phyloP scores from a whole-genome alignment of 176 grass and related monocot genomes.

The Zoysia pacifica region DNA sequence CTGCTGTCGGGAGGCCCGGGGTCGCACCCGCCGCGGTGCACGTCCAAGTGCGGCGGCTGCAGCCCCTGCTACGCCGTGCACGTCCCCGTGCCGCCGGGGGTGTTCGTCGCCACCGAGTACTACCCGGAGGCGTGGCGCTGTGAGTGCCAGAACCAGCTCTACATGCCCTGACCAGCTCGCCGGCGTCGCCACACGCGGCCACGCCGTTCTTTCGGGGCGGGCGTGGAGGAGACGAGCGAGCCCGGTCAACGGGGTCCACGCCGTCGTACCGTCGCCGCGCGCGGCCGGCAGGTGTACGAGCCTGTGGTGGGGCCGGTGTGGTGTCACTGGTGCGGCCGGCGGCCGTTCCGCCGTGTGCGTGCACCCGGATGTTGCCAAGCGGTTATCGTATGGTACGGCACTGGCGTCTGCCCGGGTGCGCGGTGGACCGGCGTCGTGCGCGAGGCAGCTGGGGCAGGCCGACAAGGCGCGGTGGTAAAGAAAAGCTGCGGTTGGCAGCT shows the following conservation, averaged over 20 bases:
- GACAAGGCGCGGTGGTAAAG: slow-evolving; percentile 5
- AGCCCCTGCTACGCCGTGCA: slow-evolving; percentile 74
- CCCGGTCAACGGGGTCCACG: background rate
- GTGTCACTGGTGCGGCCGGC: background rate
- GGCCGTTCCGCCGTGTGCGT: background rate
- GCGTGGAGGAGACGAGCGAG: too few species aligned
- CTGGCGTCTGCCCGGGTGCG: background rate
- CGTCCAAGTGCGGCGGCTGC: slow-evolving; percentile 79
- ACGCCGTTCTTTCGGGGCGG: too few species aligned
- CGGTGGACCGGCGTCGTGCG: slow-evolving; percentile 10
- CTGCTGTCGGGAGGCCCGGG: slow-evolving; percentile 51
- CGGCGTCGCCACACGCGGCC: too few species aligned
- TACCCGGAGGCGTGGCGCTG: slow-evolving; percentile 95
- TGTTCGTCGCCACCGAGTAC: slow-evolving; percentile 69
- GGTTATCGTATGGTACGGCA: background rate
- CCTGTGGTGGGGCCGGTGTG: background rate
- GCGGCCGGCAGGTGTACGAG: background rate
- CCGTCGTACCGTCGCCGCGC: background rate
- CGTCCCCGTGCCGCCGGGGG: slow-evolving; percentile 70
- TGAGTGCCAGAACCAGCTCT: slow-evolving; percentile 83
- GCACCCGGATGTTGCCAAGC: background rate
- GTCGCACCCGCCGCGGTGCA: slow-evolving; percentile 75
- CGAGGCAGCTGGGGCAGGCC: background rate
- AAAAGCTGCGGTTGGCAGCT: slow-evolving; percentile 23
- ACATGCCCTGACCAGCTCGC: slow-evolving; percentile 53